These are phyloP conservation scores for Aspergillus taichungensis DNA, from an alignment of 495 filamentous ascomycete genomes.

Conservation along the genomic window DNA sequence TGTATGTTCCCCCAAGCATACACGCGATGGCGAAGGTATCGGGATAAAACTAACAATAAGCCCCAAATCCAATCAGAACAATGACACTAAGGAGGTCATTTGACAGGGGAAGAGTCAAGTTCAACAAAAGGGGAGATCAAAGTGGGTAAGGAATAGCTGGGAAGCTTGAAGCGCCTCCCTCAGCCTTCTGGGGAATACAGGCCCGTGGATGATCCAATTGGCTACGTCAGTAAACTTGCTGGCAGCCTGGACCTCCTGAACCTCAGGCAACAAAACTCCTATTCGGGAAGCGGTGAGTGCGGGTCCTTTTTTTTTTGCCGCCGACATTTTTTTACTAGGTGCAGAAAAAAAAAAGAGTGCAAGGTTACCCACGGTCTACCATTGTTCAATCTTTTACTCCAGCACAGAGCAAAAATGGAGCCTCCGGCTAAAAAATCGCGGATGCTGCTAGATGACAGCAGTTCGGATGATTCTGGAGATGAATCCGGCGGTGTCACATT, in stretches of 20 bases:
- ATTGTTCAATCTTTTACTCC: background rate
- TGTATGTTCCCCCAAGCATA: slow-evolving; percentile 32
- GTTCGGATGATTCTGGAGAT: slow-evolving; percentile 48
- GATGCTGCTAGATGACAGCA: slow-evolving; percentile 40
- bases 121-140: slow-evolving; percentile 4
- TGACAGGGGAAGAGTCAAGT: background rate
- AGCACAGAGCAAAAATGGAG: slow-evolving; percentile 23
- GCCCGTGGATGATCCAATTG: slow-evolving; percentile 27
- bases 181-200: slow-evolving; percentile 8
- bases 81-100: background rate
- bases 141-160: slow-evolving; percentile 9
- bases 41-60: background rate
- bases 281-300: slow-evolving; percentile 9
- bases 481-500: slow-evolving; percentile 41
- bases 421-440: slow-evolving; percentile 40
- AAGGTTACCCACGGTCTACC: background rate
- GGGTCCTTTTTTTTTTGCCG: slow-evolving; percentile 17
- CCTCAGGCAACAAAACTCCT: slow-evolving; percentile 9
- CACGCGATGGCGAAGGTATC: slow-evolving; percentile 18
- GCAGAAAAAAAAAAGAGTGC: background rate
- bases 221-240: slow-evolving; percentile 30
- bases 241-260: slow-evolving; percentile 4
- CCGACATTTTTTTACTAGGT: slow-evolving; percentile 19
- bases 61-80: background rate
- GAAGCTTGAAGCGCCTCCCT: slow-evolving; percentile 11